A percentile compares a stretch with the other conserved stretches of the same genome.
phyloP scores from a whole-genome alignment of 2,329 filamentous ascomycete genomes.

The Teratosphaeria zuluensis region DNA sequence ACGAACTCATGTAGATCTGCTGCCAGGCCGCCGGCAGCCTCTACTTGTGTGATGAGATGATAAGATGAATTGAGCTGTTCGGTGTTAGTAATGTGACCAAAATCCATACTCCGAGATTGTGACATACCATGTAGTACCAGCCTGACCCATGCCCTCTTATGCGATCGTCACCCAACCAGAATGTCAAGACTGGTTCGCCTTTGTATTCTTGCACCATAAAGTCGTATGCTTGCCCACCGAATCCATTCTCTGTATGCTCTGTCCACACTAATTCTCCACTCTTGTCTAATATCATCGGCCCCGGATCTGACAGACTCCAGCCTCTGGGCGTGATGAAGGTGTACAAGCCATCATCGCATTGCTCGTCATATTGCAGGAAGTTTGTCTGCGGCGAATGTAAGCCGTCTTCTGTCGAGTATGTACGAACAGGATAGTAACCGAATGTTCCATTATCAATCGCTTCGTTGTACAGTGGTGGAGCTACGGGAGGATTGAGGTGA shows the following conservation, averaged over 20 bases:
- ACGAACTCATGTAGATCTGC: slow-evolving; percentile 37
- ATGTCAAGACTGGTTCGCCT: slow-evolving; percentile 28
- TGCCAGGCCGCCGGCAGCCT: slow-evolving; percentile 25
- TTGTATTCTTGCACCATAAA: slow-evolving; percentile 27
- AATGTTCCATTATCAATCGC: slow-evolving; percentile 20
- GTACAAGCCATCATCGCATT: slow-evolving; percentile 19
- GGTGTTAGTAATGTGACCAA: slow-evolving; percentile 1
- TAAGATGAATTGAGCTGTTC: slow-evolving; percentile 28
- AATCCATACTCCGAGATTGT: background rate
- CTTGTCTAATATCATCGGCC: slow-evolving; percentile 25
- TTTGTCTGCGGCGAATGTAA: slow-evolving; percentile 19
- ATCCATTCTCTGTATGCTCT: slow-evolving; percentile 22
- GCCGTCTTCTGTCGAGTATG: slow-evolving; percentile 13
- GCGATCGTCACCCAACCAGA: slow-evolving; percentile 30
- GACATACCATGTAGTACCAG: slow-evolving; percentile 24
- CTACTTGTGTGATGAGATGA: slow-evolving; percentile 30
- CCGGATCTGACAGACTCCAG: slow-evolving; percentile 19
- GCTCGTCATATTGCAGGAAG: slow-evolving; percentile 17
- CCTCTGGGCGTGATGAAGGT: slow-evolving; percentile 26
- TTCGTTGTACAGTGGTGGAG: slow-evolving; percentile 11
- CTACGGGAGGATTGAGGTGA: background rate
- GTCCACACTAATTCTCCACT: slow-evolving; percentile 23
- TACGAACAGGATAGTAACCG: slow-evolving; percentile 19
- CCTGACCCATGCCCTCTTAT: slow-evolving; percentile 26
- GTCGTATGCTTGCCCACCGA: slow-evolving; percentile 26